Conservation (phyloP, 352 stramenopile genomes). For the Phytopythium mirpurense region DNA sequence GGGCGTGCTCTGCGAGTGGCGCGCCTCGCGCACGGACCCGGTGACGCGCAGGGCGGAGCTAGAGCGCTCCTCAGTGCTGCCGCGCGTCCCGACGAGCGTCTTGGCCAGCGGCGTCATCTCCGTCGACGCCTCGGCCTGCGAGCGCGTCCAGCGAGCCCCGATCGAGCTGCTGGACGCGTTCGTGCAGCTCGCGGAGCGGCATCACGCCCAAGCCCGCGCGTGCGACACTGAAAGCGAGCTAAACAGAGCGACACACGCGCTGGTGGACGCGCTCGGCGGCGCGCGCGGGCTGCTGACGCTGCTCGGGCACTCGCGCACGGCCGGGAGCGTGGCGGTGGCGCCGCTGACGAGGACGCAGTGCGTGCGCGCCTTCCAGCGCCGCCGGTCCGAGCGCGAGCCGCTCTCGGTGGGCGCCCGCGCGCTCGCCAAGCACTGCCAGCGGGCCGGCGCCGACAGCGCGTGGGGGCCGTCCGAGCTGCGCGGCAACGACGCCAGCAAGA, state of each 20-base stretch:
- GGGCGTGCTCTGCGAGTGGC: conserved; percentile 33
- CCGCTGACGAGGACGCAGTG: conserved; percentile 58
- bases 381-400: conserved; percentile 25
- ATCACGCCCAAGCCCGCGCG: not conserved
- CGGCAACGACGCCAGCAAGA: conserved; percentile 68
- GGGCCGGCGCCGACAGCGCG: conserved; percentile 33
- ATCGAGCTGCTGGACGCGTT: conserved; percentile 16
- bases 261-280: conserved; percentile 39
- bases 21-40: conserved; percentile 23
- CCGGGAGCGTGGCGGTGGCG: conserved; percentile 37
- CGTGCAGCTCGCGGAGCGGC: conserved; percentile 3
- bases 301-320: conserved; percentile 58
- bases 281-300: conserved; percentile 59
- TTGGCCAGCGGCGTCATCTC: conserved; percentile 3
- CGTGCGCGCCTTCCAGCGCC: conserved; percentile 39
- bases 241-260: conserved; percentile 6
- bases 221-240: not conserved
- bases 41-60: conserved; percentile 10
- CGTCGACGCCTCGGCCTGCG: conserved; percentile 12
- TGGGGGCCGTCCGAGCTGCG: conserved; percentile 55
- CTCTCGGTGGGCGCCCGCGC: conserved; percentile 73
- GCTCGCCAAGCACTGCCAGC: conserved; percentile 78
- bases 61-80: not conserved
- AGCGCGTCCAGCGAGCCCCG: conserved; percentile 24
- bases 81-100: not conserved